Evolutionary conservation across 805 yeast genomes (phyloP).

Genomic region (Candida odintsovae): DNA sequence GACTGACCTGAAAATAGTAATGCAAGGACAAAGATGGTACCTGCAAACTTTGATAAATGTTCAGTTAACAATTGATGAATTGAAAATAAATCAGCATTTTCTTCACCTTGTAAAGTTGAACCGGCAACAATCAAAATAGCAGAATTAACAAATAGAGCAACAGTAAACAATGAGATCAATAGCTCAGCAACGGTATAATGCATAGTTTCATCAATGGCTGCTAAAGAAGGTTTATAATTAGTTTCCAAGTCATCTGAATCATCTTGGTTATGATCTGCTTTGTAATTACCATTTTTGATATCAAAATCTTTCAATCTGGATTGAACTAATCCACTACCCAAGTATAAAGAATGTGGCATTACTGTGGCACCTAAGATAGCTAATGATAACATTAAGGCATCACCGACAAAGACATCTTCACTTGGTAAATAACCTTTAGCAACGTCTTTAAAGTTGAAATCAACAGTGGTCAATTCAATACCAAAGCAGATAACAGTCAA

Average conservation of each 20-base stretch:
- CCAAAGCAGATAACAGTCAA: conserved; percentile 84
- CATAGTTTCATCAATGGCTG: conserved; percentile 79
- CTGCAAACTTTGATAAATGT: conserved; percentile 69
- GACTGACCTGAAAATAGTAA: conserved; percentile 81
- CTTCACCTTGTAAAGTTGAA: conserved; percentile 60
- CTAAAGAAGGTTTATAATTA: conserved; percentile 69
- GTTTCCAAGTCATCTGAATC: conserved; percentile 28
- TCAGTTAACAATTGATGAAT: conserved; percentile 62
- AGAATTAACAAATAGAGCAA: conserved; percentile 85
- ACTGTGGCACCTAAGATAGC: conserved; percentile 93
- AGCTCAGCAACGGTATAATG: conserved; percentile 77
- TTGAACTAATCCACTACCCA: conserved; percentile 87
- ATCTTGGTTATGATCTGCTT: conserved; percentile 24
- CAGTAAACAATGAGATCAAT: conserved; percentile 76
- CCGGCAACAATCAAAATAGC: conserved; percentile 90
- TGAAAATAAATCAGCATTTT: conserved; percentile 64
- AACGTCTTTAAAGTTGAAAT: conserved; percentile 52
- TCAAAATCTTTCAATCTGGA: conserved; percentile 80
- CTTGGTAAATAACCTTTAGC: conserved; percentile 64
- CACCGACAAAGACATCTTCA: conserved; percentile 41
- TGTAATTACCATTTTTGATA: conserved; percentile 55
- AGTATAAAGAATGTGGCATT: conserved; percentile 88
- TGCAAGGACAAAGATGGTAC: conserved; percentile 80
- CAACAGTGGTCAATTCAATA: conserved; percentile 68
- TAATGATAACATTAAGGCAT: conserved; percentile 72